Base-by-base conservation (phyloP, 805 yeast species). In the Candida peoriensis region DNA sequence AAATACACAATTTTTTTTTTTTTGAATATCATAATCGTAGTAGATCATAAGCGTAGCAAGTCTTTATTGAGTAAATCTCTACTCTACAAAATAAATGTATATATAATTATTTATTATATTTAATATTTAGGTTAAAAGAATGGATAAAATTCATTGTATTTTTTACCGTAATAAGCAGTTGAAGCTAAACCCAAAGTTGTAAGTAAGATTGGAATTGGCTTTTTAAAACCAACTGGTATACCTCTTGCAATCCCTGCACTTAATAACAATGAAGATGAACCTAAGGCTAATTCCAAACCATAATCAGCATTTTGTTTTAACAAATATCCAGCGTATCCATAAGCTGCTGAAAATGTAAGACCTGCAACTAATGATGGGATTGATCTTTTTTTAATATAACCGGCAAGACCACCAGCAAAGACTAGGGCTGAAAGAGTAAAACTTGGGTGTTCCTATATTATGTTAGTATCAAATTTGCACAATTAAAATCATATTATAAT, bases 361-460 rank as follows among this genome's bases (percentile, higher is more conserved):
- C 97, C 97, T 1, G 90, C 95, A 31, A 76, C 61, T 36, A 89
- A 67, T 0, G 96, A 86, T 16, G 95, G 94, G 24, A 80, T 52
- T 2, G 95, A 84, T 10, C 81, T 74, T 63, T 63, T 42, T 29
- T 44, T 41, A 6, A 44, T 40, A 58, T 64, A 84, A 25, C 93
- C 93, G 60, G 77, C 71, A 25, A 74, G 44, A 32, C 93, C 94
- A 35, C 93, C 93, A 35, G 74, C 55, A 36, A 80, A 68, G 48
- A 82, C 68, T 43, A 82, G 70, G 11, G 78, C 84, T 17, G 87
- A 75, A 47, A 83, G 68, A 15, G 89, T 78, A 48, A 67, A 75
- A 35, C 86, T 77, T 37, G 88, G 89, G 56, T 82, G 93, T 63
- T 84, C 94, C 93, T 60, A 49, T 8, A 9, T 11, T n/a, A 7